Base-by-base conservation (phyloP, 306 rosid genomes). In the Phaseolus lunatus region DNA sequence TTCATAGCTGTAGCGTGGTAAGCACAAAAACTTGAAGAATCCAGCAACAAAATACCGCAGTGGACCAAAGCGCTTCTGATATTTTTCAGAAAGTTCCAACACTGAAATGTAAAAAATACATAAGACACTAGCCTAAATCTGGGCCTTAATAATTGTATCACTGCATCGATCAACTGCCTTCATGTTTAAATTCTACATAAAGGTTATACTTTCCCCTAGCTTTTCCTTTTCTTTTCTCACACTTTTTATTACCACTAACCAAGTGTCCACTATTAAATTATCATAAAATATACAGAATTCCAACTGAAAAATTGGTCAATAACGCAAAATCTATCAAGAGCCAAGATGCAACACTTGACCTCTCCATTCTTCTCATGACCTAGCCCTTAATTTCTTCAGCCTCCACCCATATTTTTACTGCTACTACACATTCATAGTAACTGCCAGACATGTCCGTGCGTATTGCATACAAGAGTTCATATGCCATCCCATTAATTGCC, bases 21-120 rank as follows among this genome's bases (percentile, higher is more conserved):
- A 85, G 90, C 97, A 95, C 43, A 95, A 80, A 85, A 95, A 95
- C 85, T 95, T 95, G 79, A 92, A 89, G 83, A 95, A 87, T 58
- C 99, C 99, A 75, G 99, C 97, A 85, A 95, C 99, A 84, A 95
- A 89, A 84, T 95, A 95, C 65, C 99, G 90, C 71, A 95, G 85
- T 14, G 99, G 99, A 76, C 99, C 99, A 84, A 89, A 95, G 61
- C 92, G 93, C 90, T 89, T 92, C 84, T 95, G 99, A 86, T 90
- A 92, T 84, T 89, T 95, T 74, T 92, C 99, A 45, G 97, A 95
- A 76, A 90, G 94, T 85, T 95, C 99, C 91, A 95, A 74, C 57
- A 95, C 99, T 95, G 91, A 85, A 86, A 73, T 71, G 65, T 77
- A 62, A 65, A 69, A 70, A 72, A 79, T 58, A 77, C 39, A 77